phyloP scores from a whole-genome alignment of 1,284 basidiomycete species.

The Amylostereum chailletii region DNA sequence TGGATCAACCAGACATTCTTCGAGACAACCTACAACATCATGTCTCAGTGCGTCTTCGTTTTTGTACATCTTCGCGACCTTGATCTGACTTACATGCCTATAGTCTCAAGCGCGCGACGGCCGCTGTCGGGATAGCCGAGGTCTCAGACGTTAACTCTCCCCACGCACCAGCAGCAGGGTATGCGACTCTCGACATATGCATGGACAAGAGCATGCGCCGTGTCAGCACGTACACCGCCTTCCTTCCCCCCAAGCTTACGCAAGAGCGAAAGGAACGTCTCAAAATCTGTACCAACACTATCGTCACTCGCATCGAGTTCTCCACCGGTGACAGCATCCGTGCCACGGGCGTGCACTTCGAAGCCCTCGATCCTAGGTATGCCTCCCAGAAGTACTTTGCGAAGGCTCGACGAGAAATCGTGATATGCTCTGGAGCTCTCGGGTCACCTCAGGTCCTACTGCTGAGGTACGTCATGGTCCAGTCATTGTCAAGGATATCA shows the following conservation, averaged over 20 bases:
- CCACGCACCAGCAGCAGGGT: neutral
- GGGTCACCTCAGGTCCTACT: conserved; percentile 19
- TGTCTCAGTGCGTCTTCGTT: too few species aligned
- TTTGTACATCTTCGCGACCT: too few species aligned
- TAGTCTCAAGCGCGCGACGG: neutral
- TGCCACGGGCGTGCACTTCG: conserved; percentile 5
- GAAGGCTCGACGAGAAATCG: conserved; percentile 17
- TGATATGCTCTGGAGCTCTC: conserved; percentile 22
- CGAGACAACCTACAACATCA: too few species aligned
- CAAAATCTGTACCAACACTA: conserved; percentile 1
- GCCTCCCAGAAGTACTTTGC: conserved; percentile 5
- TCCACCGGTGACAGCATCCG: neutral
- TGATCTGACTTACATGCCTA: too few species aligned
- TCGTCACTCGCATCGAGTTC: neutral
- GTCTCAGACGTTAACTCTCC: conserved; percentile 2
- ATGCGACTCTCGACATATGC: conserved; percentile 1
- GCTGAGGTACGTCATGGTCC: conserved; percentile 12
- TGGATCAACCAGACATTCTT: too few species aligned
- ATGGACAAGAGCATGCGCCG: neutral
- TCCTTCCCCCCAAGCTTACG: neutral
- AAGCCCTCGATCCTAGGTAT: neutral
- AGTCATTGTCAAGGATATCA: neutral
- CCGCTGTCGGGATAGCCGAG: conserved; percentile 3
- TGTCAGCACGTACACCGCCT: neutral
- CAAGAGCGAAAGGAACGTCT: neutral